Evolutionary conservation across 306 rosid species (phyloP), one percentile per base, ranked within the genome.

Genomic region (Acacia acuminata): DNA sequence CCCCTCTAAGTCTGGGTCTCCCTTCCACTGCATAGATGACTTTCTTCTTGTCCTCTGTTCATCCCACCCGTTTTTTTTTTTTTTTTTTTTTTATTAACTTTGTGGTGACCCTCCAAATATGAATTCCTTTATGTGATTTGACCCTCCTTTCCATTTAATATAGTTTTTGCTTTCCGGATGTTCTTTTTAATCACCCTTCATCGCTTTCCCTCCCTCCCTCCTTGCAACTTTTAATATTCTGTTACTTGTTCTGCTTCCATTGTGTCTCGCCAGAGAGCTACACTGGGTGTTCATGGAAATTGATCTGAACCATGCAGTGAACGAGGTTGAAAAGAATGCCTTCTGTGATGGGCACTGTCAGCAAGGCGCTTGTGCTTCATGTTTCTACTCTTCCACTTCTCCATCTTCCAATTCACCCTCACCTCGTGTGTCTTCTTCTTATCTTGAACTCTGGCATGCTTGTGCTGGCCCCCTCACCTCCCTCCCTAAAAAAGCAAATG

Each of bases 401-500:
- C 89, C 96, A 10, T 91, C 92, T 77, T 91, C 98, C 47, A 75
- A 84, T 73, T 93, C 97, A 15, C 84, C 92, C 44, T 73, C 97
- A 10, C 66, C 91, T 82, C 87, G 70, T 47, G 88, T 64, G 8
- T 85, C 92, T 77, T 93, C 94, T 71, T 93, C 98, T 67, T 95
- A 91, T 86, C 66, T 92, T 72, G 98, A 93, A 88, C 97, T 95
- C 8, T 95, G 98, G 98, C 95, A 93, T 79, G 98, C 98, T 80
- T 95, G 98, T 86, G 98, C 98, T 87, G 98, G 98, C n/a, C 98
- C 98, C 61, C 91, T 93, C 58, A 87, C 93, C 75, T 87, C 94
- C 45, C 97, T 95, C 5, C 98, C 98, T 45, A 93, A 90, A 91
- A 93, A 90, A 84, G 98, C 96, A 79, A 95, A 95, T 90, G 97